phyloP scores from a whole-genome alignment of 306 rosid genomes.

The Oxytropis ochrocephala region DNA sequence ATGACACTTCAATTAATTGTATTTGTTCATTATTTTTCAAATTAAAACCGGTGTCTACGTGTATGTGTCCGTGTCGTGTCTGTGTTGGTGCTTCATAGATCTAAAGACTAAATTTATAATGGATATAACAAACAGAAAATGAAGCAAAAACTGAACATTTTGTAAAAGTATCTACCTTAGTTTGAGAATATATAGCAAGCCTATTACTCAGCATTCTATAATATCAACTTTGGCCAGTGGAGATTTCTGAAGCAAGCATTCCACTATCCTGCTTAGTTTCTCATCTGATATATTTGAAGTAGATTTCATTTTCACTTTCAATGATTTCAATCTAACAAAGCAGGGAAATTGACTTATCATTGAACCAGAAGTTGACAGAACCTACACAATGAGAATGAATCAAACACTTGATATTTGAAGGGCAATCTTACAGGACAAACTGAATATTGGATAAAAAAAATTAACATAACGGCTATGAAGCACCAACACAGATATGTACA shows the following conservation, averaged over 20 bases:
- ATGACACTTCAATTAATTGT: too few species aligned
- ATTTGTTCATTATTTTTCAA: too few species aligned
- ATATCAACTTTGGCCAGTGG: conserved; percentile 1
- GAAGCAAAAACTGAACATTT: neutral
- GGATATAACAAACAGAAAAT: too few species aligned
- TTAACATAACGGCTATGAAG: neutral
- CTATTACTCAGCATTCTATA: neutral
- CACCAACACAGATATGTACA: too few species aligned
- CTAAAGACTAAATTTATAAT: too few species aligned
- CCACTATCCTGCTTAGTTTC: neutral
- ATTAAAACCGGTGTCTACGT: too few species aligned
- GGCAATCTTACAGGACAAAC: neutral
- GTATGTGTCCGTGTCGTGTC: too few species aligned
- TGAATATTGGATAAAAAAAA: neutral
- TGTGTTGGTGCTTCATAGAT: too few species aligned
- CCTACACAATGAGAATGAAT: conserved; percentile 9
- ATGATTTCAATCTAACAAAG: conserved; percentile 14
- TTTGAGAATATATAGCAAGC: too few species aligned
- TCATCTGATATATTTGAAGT: neutral
- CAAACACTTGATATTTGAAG: neutral
- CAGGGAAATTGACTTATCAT: conserved; percentile 4
- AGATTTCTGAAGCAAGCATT: conserved; percentile 18
- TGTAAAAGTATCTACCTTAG: neutral
- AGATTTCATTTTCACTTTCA: conserved; percentile 9
- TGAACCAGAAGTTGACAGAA: neutral